Evolutionary conservation across 108 stramenopile species (phyloP).

Genomic region (Nitzschia sp.): DNA sequence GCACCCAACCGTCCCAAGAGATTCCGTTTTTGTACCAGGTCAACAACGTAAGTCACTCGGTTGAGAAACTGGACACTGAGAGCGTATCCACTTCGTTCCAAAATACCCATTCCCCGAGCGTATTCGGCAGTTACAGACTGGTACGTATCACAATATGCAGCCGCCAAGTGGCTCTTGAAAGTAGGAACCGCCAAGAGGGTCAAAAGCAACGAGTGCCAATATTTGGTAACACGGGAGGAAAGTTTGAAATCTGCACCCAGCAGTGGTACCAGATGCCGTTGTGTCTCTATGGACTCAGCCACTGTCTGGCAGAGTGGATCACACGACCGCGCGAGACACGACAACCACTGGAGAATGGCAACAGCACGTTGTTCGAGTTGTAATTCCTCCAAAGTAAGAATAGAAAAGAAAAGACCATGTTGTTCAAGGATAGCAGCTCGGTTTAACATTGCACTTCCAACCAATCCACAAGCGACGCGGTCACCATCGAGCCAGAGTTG

Average conservation of each 20-base stretch:
- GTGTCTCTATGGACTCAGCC: conserved; percentile 47
- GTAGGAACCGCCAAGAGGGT: conserved; percentile 89
- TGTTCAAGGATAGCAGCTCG: conserved; percentile 44
- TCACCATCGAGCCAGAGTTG: conserved; percentile 78
- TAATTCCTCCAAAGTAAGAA: conserved; percentile 65
- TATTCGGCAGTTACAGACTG: conserved; percentile 73
- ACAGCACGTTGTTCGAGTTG: conserved; percentile 67
- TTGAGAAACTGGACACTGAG: conserved; percentile 91
- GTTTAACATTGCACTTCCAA: conserved; percentile 66
- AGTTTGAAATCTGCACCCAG: conserved; percentile 74
- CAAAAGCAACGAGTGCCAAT: conserved; percentile 86
- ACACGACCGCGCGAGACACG: conserved; percentile 59
- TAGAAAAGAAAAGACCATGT: conserved; percentile 62
- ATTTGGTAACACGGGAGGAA: conserved; percentile 54
- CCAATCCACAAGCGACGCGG: conserved; percentile 45
- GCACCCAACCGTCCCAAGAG: conserved; percentile 65
- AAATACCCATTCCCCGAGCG: conserved; percentile 79
- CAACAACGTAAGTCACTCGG: conserved; percentile 86
- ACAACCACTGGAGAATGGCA: conserved; percentile 67
- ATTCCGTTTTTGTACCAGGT: conserved; percentile 66
- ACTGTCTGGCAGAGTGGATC: conserved; percentile 74
- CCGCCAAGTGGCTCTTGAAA: conserved; percentile 89
- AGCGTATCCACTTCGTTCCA: conserved; percentile 83
- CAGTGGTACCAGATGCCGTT: conserved; percentile 61
- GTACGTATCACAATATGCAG: conserved; percentile 88